Conservation (phyloP, 805 yeast genomes). For the Ogataea haglerorum region DNA sequence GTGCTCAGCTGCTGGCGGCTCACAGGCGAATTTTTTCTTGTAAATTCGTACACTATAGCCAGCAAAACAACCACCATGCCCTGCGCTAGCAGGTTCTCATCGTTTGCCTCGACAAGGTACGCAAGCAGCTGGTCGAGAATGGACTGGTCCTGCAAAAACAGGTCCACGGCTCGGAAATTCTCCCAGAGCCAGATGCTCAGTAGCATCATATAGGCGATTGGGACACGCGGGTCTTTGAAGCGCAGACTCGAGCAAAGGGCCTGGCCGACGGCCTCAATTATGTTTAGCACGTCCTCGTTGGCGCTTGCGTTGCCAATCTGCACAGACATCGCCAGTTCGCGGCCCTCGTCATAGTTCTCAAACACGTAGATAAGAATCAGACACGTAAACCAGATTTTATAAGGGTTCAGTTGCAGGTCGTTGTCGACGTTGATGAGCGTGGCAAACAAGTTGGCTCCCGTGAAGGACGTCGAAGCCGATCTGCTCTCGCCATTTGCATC, state of each 20-base stretch:
- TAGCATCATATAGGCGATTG: slow-evolving; percentile 74
- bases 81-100: slow-evolving; percentile 44
- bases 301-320: slow-evolving; percentile 54
- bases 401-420: slow-evolving; percentile 74
- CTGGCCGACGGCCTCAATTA: slow-evolving; percentile 76
- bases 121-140: slow-evolving; percentile 66
- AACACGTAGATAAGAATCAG: slow-evolving; percentile 61
- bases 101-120: slow-evolving; percentile 48
- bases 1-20: slow-evolving; percentile 58
- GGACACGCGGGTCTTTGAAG: slow-evolving; percentile 64
- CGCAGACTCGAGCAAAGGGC: slow-evolving; percentile 63
- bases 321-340: slow-evolving; percentile 46
- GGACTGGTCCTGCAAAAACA: slow-evolving; percentile 65
- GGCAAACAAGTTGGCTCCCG: slow-evolving; percentile 62
- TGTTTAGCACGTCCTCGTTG: slow-evolving; percentile 66
- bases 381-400: slow-evolving; percentile 79
- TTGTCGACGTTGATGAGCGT: slow-evolving; percentile 75
- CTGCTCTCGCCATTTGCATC: slow-evolving; percentile 3
- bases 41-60: slow-evolving; percentile 79
- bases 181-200: slow-evolving; percentile 76
- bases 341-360: slow-evolving; percentile 49
- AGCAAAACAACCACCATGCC: slow-evolving; percentile 70
- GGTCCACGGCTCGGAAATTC: slow-evolving; percentile 69
- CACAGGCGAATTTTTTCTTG: slow-evolving; percentile 57
- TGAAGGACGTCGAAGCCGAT: slow-evolving; percentile 25